Evolutionary conservation across 306 rosid genomes (phyloP).

Genomic region (Casuarina glauca): DNA sequence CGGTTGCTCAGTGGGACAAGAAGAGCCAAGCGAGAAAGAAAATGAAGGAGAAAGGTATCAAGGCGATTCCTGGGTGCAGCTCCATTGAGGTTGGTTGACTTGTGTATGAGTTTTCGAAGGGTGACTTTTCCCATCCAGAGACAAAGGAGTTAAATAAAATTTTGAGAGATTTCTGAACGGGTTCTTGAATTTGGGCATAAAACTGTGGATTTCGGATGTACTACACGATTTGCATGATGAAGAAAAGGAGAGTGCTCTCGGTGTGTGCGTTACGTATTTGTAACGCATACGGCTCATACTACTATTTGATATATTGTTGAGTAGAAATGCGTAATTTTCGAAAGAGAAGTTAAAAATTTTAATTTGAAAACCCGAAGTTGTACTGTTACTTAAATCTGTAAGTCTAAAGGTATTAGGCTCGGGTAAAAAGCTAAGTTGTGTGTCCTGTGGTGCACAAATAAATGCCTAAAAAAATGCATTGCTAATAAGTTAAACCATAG

Average conservation of each 20-base stretch:
- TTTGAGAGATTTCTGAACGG: conserved; percentile 10
- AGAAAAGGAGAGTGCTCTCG: conserved; percentile 20
- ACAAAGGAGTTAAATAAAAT: conserved; percentile 8
- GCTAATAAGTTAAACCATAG: too few species aligned
- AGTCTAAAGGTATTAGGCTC: too few species aligned
- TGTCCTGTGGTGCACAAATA: too few species aligned
- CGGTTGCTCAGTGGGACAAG: conserved; percentile 34
- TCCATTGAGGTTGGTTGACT: conserved; percentile 29
- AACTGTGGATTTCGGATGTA: conserved; percentile 21
- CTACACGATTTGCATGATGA: conserved; percentile 22
- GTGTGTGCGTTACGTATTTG: conserved; percentile 6
- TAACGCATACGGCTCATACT: too few species aligned
- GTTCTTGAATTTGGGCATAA: conserved; percentile 9
- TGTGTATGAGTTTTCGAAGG: conserved; percentile 27
- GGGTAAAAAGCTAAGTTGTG: too few species aligned
- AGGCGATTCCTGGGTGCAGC: conserved; percentile 25
- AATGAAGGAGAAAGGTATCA: conserved; percentile 29
- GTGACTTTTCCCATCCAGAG: conserved; percentile 32
- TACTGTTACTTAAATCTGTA: too few species aligned
- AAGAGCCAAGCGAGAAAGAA: conserved; percentile 25
- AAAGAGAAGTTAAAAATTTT: too few species aligned
- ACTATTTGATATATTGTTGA: too few species aligned
- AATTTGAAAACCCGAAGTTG: too few species aligned
- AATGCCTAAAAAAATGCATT: too few species aligned
- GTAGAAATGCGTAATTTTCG: too few species aligned